Conservation (phyloP, 1,284 basidiomycete genomes). For the Polyporus tsugae region DNA sequence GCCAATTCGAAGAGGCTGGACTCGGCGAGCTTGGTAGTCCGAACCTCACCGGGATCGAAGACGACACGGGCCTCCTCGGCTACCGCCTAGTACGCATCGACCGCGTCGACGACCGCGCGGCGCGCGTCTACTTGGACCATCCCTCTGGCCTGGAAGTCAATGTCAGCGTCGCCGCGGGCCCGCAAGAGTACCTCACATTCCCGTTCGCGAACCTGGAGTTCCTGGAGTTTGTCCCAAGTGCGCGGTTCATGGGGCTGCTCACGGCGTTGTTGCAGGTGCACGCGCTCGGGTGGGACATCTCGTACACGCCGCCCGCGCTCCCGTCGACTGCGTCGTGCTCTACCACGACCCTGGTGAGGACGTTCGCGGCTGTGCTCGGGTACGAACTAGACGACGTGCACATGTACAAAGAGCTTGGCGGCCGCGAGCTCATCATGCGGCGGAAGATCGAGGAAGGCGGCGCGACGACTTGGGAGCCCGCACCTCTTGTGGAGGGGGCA, state of each 20-base stretch:
- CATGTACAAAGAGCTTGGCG: constrained; percentile 75
- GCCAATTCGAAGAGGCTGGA: constrained; percentile 60
- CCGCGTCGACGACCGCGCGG: constrained; percentile 49
- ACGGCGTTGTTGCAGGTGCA: constrained; percentile 47
- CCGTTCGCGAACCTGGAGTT: constrained; percentile 35
- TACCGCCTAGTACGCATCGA: constrained; percentile 54
- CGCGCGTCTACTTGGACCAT: constrained; percentile 51
- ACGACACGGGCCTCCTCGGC: constrained; percentile 59
- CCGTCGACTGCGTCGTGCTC: constrained; percentile 47
- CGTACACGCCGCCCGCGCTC: constrained; percentile 45
- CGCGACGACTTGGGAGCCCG: constrained; percentile 69
- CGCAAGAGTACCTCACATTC: constrained; percentile 39
- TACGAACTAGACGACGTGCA: constrained; percentile 67
- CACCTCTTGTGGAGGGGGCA: constrained; percentile 63
- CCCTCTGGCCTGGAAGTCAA: constrained; percentile 42
- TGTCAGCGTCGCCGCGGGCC: constrained; percentile 57
- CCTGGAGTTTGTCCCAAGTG: constrained; percentile 41
- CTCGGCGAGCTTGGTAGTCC: constrained; percentile 62
- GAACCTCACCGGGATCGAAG: constrained; percentile 47
- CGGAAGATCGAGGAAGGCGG: constrained; percentile 55
- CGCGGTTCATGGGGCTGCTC: constrained; percentile 45
- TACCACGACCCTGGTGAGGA: constrained; percentile 44
- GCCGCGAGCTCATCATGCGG: constrained; percentile 69
- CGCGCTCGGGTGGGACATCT: constrained; percentile 46
- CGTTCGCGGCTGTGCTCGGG: constrained; percentile 60